Evolutionary conservation across 2,329 filamentous ascomycete species (phyloP), one percentile per base, ranked within the genome.

Genomic region (Calonectria montana): DNA sequence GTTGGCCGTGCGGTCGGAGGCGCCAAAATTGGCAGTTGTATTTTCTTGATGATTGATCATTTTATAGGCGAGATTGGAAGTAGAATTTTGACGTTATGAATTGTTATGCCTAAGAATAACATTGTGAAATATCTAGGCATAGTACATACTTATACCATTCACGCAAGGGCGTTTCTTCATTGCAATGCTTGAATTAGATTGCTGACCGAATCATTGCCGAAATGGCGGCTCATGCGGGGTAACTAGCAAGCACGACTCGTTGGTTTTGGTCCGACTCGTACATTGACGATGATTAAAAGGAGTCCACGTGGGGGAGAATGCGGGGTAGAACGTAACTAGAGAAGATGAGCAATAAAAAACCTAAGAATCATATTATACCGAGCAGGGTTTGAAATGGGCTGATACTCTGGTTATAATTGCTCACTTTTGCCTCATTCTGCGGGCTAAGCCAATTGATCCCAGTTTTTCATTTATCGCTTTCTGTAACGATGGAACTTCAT

Each of bases 31-130:
- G n/a, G n/a, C 31, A 23, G 53, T 15, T 1, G 31, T 15, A 5
- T 57, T 37, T 57, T 39, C 53, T 25, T 57, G 53, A n/a, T 57
- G 31, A 31, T 57, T 39, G n/a, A 57, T 57, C 53, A 57, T 57
- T 31, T 57, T 57, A 0, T 23, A 5, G 5, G 2, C 15, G 10
- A 21, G n/a, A 18, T 15, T n/a, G 4, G 21, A 9, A 37, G 21
- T 16, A 35, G 31, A 16, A 21, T 55, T 21, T 55, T 7, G 13
- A 39, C 23, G 37, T 57, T 21, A 2, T 39, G 6, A 21, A 7
- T 12, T 31, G 2, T 6, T 0, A 16, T 57, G 12, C 10, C 8
- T 35, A 8, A 31, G 23, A 23, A 3, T 23, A 25, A 8, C 23
- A 12, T 7, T 3, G n/a, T 10, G 4, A 21, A 2, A 39, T 13